phyloP scores from a whole-genome alignment of 345 rosid genomes.

The Populus simonii region DNA sequence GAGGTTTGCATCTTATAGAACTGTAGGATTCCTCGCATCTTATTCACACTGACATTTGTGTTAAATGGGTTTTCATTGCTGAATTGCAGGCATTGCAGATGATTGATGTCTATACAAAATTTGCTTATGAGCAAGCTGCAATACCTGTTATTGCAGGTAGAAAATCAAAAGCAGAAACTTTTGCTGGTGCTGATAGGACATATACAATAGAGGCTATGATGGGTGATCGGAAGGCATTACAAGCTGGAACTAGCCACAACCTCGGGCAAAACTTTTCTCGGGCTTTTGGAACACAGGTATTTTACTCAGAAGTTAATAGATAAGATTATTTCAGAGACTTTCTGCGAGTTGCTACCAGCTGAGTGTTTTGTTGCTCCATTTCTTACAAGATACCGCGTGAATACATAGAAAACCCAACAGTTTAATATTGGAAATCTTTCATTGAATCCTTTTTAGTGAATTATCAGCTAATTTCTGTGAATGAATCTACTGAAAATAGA shows the following conservation, averaged over 20 bases:
- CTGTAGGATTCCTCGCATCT: conserved; percentile 7
- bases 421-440: background rate
- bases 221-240: conserved; percentile 95
- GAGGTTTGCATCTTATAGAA: conserved; percentile 51
- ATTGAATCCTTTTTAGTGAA: background rate
- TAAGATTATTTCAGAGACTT: background rate
- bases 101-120: conserved; percentile 82
- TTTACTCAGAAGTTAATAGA: background rate
- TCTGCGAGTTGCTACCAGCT: background rate
- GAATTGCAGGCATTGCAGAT: conserved; percentile 73
- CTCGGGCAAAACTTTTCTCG: conserved; percentile 89
- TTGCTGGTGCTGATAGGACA: conserved; percentile 89
- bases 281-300: conserved; percentile 85
- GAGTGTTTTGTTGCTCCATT: background rate
- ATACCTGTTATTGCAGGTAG: conserved; percentile 91
- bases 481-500: no score
- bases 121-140: conserved; percentile 91
- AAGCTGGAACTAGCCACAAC: conserved; percentile 94
- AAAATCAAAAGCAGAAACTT: conserved; percentile 80
- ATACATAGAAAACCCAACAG: background rate
- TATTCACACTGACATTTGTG: background rate
- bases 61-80: conserved; percentile 31
- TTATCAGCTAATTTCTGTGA: background rate
- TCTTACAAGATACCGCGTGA: background rate
- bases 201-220: conserved; percentile 99